phyloP scores from a whole-genome alignment of 139 green algal genomes.

The Edaphochlamys debaryana region DNA sequence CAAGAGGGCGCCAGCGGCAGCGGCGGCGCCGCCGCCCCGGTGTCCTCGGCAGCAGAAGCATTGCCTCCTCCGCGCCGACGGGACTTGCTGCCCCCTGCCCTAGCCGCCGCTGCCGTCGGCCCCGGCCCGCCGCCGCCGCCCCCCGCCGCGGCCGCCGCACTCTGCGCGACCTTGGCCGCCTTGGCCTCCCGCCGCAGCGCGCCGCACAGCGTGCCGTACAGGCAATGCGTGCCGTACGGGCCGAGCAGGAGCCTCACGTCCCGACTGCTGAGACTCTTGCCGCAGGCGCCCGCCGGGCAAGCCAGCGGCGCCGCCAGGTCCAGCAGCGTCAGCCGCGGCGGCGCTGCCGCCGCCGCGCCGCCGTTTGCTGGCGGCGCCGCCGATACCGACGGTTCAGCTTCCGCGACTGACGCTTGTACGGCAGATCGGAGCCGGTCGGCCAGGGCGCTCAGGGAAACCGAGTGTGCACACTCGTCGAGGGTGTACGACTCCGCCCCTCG shows the following conservation, averaged over 20 bases:
- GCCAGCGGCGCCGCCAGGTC: conserved; percentile 19
- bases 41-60: too few species aligned
- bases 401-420: too few species aligned
- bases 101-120: neutral
- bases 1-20: conserved; percentile 10
- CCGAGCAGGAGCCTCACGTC: conserved; percentile 32
- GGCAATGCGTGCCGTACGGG: neutral
- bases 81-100: too few species aligned
- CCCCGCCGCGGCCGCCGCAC: neutral
- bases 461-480: too few species aligned
- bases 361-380: neutral
- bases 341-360: neutral
- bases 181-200: conserved; percentile 21
- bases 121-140: too few species aligned
- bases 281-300: conserved; percentile 1
- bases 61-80: too few species aligned
- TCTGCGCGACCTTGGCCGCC: neutral
- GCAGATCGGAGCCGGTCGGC: too few species aligned
- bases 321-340: neutral
- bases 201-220: neutral
- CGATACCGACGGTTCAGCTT: too few species aligned
- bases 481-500: too few species aligned
- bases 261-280: conserved; percentile 16
- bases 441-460: too few species aligned
- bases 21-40: neutral